Evolutionary conservation across 2,329 filamentous ascomycete genomes (phyloP).

Genomic region (Eutypella sp.): DNA sequence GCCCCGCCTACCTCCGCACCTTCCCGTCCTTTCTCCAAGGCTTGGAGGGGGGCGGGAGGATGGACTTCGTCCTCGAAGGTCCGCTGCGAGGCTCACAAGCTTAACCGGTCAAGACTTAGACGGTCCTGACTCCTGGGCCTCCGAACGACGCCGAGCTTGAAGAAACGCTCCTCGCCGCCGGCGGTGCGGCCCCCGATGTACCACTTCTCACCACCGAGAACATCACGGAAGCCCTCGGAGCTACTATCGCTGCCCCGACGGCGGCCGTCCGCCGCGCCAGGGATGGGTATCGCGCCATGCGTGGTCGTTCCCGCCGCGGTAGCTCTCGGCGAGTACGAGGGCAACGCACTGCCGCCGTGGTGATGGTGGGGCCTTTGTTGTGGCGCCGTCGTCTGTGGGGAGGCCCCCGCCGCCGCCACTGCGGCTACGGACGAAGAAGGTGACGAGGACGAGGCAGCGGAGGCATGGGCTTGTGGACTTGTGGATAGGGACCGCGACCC

Average conservation of each 20-base stretch:
- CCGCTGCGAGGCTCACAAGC: too few relatives aligned
- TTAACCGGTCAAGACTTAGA: constrained; percentile 69
- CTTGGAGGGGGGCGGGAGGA: too few relatives aligned
- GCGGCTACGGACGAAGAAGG: too few relatives aligned
- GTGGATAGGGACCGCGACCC: constrained; percentile 18
- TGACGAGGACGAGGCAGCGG: too few relatives aligned
- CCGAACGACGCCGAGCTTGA: constrained; percentile 72
- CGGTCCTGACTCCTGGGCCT: constrained; percentile 69
- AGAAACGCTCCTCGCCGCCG: constrained; percentile 73
- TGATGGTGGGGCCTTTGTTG: not conserved
- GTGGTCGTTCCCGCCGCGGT: too few relatives aligned
- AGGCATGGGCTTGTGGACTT: too few relatives aligned
- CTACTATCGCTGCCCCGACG: constrained; percentile 70
- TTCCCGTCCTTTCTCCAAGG: not conserved
- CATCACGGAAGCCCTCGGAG: constrained; percentile 70
- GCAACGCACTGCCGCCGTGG: not conserved
- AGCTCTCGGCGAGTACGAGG: constrained; percentile 24
- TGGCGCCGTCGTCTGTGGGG: not conserved
- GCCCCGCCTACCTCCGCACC: not conserved
- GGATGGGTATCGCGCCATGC: constrained; percentile 18
- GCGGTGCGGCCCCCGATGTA: constrained; percentile 76
- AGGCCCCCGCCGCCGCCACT: not conserved
- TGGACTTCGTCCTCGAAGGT: too few relatives aligned
- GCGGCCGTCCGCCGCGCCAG: constrained; percentile 22
- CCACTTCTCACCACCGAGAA: constrained; percentile 69